Evolutionary conservation across 2,329 filamentous ascomycete genomes (phyloP).

Genomic region (Stylonectria norvegica): DNA sequence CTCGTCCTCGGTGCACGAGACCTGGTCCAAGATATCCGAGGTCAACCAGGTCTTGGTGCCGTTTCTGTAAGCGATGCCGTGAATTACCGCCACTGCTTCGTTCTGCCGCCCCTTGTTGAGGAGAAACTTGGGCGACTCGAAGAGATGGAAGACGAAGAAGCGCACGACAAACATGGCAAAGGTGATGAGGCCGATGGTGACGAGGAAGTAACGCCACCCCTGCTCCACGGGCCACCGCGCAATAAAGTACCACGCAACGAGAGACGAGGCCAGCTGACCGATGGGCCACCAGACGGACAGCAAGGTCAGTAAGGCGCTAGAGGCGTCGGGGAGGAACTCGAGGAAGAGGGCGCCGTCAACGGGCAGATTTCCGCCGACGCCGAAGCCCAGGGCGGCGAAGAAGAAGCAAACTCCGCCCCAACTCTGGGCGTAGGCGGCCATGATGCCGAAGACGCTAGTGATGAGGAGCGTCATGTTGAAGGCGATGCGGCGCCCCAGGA

Average conservation of each 20-base stretch:
- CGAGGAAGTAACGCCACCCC: constrained; percentile 74
- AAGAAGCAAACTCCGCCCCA: constrained; percentile 64
- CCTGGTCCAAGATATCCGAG: constrained; percentile 60
- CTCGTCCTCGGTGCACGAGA: constrained; percentile 44
- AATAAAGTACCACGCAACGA: constrained; percentile 74
- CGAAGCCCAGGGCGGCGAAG: constrained; percentile 61
- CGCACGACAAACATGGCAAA: constrained; percentile 75
- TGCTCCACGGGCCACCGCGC: constrained; percentile 63
- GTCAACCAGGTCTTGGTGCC: constrained; percentile 70
- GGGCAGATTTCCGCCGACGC: constrained; percentile 72
- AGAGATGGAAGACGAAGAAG: constrained; percentile 76
- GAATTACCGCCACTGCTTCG: constrained; percentile 76
- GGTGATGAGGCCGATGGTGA: constrained; percentile 68
- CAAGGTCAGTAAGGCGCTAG: constrained; percentile 70
- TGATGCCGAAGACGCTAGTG: constrained; percentile 69
- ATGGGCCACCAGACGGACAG: constrained; percentile 87
- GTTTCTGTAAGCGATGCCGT: constrained; percentile 73
- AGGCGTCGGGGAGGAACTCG: constrained; percentile 75
- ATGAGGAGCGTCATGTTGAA: constrained; percentile 80
- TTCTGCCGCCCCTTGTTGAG: constrained; percentile 71
- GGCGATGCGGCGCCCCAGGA: constrained; percentile 73
- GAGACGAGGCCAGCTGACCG: constrained; percentile 69
- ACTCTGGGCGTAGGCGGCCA: constrained; percentile 62
- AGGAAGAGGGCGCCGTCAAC: constrained; percentile 80
- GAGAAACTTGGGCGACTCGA: constrained; percentile 82